phyloP scores from a whole-genome alignment of 2,329 filamentous ascomycete genomes.

The Massarina eburnea region DNA sequence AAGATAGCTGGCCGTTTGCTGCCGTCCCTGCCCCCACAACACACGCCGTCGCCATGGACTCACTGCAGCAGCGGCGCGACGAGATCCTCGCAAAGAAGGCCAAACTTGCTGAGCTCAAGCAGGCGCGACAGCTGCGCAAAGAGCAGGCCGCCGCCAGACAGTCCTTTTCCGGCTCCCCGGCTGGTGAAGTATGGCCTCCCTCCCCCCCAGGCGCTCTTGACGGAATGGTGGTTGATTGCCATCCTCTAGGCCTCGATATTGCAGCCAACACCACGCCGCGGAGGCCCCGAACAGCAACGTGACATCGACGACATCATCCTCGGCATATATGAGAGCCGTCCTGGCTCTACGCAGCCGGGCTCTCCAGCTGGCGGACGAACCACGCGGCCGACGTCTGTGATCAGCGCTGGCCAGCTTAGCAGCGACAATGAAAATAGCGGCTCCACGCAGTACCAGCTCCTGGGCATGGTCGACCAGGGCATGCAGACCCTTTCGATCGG shows the following conservation, averaged over 20 bases:
- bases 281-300: constrained; percentile 64
- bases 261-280: constrained; percentile 68
- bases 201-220: constrained; percentile 1
- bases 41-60: constrained; percentile 28
- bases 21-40: constrained; percentile 6
- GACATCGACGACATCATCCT: constrained; percentile 84
- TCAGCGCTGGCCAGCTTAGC: constrained; percentile 80
- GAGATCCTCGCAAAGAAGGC: constrained; percentile 97
- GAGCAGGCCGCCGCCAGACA: constrained; percentile 71
- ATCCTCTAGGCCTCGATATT: constrained; percentile 63
- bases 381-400: constrained; percentile 82
- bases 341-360: constrained; percentile 64
- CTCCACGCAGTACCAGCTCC: constrained; percentile 24
- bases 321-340: constrained; percentile 75
- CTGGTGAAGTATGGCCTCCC: constrained; percentile 64
- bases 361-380: constrained; percentile 51
- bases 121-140: constrained; percentile 80
- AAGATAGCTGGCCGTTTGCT: background rate
- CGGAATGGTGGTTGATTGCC: constrained; percentile 4
- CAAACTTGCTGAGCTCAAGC: constrained; percentile 93
- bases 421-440: constrained; percentile 60
- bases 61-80: constrained; percentile 80
- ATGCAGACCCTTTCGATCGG: constrained; percentile 74
- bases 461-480: constrained; percentile 42
- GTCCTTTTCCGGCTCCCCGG: constrained; percentile 60